Base-by-base conservation (phyloP, 768 basidiomycete genomes). In the Lentinula guzmanii region DNA sequence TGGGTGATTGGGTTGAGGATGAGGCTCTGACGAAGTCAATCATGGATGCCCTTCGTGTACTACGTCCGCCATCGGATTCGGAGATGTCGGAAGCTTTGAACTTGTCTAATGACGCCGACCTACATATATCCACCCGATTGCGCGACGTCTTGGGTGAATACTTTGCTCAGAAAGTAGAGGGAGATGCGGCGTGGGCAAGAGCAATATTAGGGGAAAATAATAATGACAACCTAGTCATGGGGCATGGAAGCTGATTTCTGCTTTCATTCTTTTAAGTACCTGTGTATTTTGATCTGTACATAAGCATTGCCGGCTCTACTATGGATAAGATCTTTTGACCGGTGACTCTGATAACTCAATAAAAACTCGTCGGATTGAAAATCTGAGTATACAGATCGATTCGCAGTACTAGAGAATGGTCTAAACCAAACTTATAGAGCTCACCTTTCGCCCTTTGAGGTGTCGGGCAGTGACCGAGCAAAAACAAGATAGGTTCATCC, bases 181-280 rank as follows among this genome's bases (percentile, higher is more conserved):
- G 74, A 35, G 90, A 92, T 69, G 79, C 81, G 9, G 74, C 74
- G 3, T 91, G 90, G 90, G 86, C 87, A 5, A 70, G 78, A 63
- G 82, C 83, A 28, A 78, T 90, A 24, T 69, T 89, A 42, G 77
- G 77, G 16, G 46, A 55, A n/a, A 56, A 60, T 51, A n/a, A 16
- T 33, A 52, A 60, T 33, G 46, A 50, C n/a, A 28, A 46, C 35
- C 37, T 39, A n/a, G 15, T 52, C 16, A 28, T n/a, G 18, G 53
- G 18, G 35, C 28, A 16, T 3, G n/a, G 15, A 11, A 16, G 33
- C 24, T 33, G 15, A 34, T 8, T 39, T 8, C 37, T 28, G 28
- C 28, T 28, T 3, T 28, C 28, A 28, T 28, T 51, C 21, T 11
- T 33, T 16, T 51, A n/a, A n/a, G n/a, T n/a, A 5, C 8, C 21